These are phyloP conservation scores for Trichomonascaceae sp. DNA, from an alignment of 1,139 yeast genomes.

Conservation along the genomic window DNA sequence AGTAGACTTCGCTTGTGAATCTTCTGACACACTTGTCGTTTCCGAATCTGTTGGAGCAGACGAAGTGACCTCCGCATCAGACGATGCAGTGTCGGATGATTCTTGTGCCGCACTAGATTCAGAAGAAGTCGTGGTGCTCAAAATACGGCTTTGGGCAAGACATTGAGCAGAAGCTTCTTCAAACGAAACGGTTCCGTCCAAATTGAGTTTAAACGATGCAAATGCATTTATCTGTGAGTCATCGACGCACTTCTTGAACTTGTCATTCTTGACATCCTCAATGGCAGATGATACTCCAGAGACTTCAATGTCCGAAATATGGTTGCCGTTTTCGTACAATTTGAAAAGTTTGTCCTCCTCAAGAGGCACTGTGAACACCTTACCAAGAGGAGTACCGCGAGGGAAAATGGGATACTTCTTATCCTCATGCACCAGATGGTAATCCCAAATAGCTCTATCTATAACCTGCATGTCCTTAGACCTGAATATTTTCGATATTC, in stretches of 20 bases:
- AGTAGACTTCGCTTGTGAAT: conserved; percentile 7
- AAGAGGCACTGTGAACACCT: conserved; percentile 13
- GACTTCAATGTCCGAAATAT: conserved; percentile 37
- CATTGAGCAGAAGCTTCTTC: conserved; percentile 16
- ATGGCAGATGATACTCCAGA: conserved; percentile 23
- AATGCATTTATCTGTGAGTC: conserved; percentile 20
- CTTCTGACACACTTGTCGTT: conserved; percentile 9
- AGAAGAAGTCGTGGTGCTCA: not conserved
- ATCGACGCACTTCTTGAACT: conserved; percentile 21
- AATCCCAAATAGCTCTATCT: conserved; percentile 46
- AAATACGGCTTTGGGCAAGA: conserved; percentile 5
- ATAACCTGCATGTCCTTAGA: conserved; percentile 54
- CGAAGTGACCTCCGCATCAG: conserved; percentile 5
- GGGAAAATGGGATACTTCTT: conserved; percentile 22
- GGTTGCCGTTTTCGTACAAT: conserved; percentile 49
- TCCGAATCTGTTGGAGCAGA: conserved; percentile 8
- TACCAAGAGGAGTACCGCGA: conserved; percentile 28
- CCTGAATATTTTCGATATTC: conserved; percentile 52
- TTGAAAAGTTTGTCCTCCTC: conserved; percentile 35
- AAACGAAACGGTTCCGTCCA: conserved; percentile 28
- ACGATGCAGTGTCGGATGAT: not conserved
- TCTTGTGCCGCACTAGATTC: not conserved
- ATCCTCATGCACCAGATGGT: conserved; percentile 28
- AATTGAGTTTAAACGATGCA: conserved; percentile 24
- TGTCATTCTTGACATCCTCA: conserved; percentile 21